A percentile compares a stretch with the other conserved stretches of the same genome.
phyloP scores from a whole-genome alignment of 257 asterid genomes.

The Dorcoceras hygrometricum region DNA sequence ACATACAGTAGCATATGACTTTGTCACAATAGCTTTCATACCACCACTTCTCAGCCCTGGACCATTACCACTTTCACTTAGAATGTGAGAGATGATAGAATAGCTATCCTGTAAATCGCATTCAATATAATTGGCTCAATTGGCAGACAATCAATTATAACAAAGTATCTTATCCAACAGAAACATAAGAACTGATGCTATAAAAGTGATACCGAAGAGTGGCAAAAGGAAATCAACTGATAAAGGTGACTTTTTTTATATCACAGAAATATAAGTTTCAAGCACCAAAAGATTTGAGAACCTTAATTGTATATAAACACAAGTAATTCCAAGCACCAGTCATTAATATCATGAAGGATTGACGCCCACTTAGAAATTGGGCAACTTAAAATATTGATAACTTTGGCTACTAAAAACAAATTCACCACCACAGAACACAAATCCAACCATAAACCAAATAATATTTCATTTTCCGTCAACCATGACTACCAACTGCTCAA shows the following conservation, averaged over 20 bases:
- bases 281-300: background rate
- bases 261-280: background rate
- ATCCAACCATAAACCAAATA: background rate
- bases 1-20: constrained; percentile 52
- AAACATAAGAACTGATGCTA: background rate
- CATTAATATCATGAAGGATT: background rate
- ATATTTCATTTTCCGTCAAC: background rate
- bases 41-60: constrained; percentile 24
- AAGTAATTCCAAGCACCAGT: background rate
- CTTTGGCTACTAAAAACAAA: no score
- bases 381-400: no score
- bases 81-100: constrained; percentile 28
- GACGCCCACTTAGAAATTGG: background rate
- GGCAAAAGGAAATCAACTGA: background rate
- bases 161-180: background rate
- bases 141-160: background rate
- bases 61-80: constrained; percentile 28
- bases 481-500: background rate
- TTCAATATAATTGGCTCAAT: constrained; percentile 12
- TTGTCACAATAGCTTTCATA: constrained; percentile 30
- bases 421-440: no score
- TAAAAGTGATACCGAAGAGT: background rate
- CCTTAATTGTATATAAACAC: background rate
- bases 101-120: constrained; percentile 41
- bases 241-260: background rate